phyloP scores from a whole-genome alignment of 2,329 filamentous ascomycete species.

The Grosmannia serpens region DNA sequence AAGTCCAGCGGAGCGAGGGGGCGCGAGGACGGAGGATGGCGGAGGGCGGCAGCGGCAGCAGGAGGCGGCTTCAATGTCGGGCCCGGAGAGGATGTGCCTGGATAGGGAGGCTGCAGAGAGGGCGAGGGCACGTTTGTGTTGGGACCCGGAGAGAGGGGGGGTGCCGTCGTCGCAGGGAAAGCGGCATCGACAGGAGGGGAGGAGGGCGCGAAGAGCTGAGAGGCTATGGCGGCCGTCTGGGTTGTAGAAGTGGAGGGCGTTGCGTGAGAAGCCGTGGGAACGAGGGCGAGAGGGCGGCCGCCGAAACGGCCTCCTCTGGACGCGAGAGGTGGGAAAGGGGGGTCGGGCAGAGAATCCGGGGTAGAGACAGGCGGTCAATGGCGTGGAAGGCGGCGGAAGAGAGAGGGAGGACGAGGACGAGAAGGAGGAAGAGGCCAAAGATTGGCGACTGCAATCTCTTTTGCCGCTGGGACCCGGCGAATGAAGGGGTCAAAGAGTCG shows the following conservation, averaged over 20 bases:
- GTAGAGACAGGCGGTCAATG: background rate
- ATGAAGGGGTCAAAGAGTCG: conserved; percentile 1
- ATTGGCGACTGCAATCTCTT: conserved; percentile 5
- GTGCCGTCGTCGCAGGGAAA: background rate
- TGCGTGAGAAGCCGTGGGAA: conserved; percentile 38
- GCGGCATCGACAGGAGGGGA: background rate
- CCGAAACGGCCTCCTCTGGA: conserved; percentile 29
- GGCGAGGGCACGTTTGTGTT: conserved; percentile 14
- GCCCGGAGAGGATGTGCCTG: conserved; percentile 12
- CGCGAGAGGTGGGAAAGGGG: background rate
- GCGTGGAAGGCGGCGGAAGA: background rate
- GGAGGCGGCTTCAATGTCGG: background rate
- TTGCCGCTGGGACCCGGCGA: conserved; percentile 7
- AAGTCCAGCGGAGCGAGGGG: conserved; percentile 13
- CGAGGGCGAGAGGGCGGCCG: conserved; percentile 29
- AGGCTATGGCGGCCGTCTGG: conserved; percentile 6
- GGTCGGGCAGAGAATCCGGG: background rate
- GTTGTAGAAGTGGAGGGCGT: conserved; percentile 13
- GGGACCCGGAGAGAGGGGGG: background rate
- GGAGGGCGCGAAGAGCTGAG: background rate
- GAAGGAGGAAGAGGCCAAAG: background rate
- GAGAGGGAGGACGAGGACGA: background rate
- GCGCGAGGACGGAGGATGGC: background rate
- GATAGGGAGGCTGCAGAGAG: conserved; percentile 22
- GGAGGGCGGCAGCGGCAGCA: background rate